Conservation (phyloP, 2,329 filamentous ascomycete species). For the Microsporum ferrugineum region DNA sequence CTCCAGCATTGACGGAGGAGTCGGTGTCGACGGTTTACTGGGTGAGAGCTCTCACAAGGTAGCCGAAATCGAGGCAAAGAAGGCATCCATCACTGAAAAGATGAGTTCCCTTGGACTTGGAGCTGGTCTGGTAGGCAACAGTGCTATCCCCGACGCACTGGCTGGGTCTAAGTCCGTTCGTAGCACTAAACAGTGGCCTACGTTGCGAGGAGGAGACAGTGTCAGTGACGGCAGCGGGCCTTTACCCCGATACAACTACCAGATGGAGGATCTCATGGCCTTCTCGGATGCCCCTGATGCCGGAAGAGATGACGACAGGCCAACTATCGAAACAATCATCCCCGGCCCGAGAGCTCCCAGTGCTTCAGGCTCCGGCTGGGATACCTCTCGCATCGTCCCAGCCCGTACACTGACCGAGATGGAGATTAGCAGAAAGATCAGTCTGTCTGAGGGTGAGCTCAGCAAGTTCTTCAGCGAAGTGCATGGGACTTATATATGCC, state of each 20-base stretch:
- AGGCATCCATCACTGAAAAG: constrained; percentile 12
- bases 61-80: constrained; percentile 1
- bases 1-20: constrained; percentile 18
- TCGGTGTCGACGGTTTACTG: constrained; percentile 13
- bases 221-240: neutral
- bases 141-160: neutral
- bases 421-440: neutral
- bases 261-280: constrained; percentile 16
- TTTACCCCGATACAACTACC: neutral
- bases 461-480: constrained; percentile 24
- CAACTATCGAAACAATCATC: neutral
- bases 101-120: neutral
- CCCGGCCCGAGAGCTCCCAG: neutral
- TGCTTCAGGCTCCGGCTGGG: neutral
- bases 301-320: neutral
- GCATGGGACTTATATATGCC: constrained; percentile 25
- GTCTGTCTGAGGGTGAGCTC: constrained; percentile 4
- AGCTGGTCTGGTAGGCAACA: neutral
- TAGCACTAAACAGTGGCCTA: constrained; percentile 20
- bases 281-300: constrained; percentile 12
- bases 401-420: neutral
- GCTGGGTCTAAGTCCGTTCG: neutral
- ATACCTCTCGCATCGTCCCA: neutral
- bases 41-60: constrained; percentile 14
- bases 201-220: constrained; percentile 1